A percentile compares a stretch with the other conserved stretches of the same genome.
Evolutionary conservation across 768 basidiomycete genomes (phyloP).

Genomic region (Boletus sp.): DNA sequence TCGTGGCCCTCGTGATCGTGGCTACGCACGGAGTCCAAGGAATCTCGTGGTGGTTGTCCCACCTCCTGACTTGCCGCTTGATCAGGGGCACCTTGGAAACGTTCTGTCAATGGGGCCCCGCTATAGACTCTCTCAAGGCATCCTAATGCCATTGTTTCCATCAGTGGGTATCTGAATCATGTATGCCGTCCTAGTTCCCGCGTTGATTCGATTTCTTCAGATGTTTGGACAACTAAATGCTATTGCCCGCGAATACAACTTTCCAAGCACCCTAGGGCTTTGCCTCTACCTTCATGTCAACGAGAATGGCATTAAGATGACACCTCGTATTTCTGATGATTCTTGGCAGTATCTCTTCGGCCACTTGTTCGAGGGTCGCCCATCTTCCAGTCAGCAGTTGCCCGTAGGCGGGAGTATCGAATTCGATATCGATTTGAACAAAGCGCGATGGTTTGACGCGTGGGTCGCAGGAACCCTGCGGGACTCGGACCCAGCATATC

Average conservation of each 20-base stretch:
- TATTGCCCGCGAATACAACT: conserved; percentile 78
- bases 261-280: conserved; percentile 73
- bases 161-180: conserved; percentile 43
- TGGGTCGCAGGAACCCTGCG: conserved; percentile 61
- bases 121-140: conserved; percentile 61
- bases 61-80: conserved; percentile 52
- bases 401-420: conserved; percentile 79
- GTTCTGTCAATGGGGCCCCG: conserved; percentile 56
- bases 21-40: conserved; percentile 37
- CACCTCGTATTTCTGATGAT: conserved; percentile 75
- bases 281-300: conserved; percentile 72
- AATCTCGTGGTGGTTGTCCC: conserved; percentile 68
- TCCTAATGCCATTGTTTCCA: conserved; percentile 72
- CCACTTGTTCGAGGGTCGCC: conserved; percentile 49
- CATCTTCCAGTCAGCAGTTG: conserved; percentile 35
- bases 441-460: conserved; percentile 74
- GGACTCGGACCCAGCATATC: conserved; percentile 39
- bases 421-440: conserved; percentile 77
- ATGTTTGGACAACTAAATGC: conserved; percentile 73
- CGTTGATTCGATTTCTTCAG: conserved; percentile 34
- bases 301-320: conserved; percentile 52
- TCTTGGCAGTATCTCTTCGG: conserved; percentile 73
- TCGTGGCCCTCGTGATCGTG: conserved; percentile 44
- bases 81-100: conserved; percentile 57
- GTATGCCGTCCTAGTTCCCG: not conserved